Percentiles rank a stretch among this genome's conserved stretches.
phyloP scores from a whole-genome alignment of 2,329 filamentous ascomycete genomes.

The Lasiodiplodia sp. region DNA sequence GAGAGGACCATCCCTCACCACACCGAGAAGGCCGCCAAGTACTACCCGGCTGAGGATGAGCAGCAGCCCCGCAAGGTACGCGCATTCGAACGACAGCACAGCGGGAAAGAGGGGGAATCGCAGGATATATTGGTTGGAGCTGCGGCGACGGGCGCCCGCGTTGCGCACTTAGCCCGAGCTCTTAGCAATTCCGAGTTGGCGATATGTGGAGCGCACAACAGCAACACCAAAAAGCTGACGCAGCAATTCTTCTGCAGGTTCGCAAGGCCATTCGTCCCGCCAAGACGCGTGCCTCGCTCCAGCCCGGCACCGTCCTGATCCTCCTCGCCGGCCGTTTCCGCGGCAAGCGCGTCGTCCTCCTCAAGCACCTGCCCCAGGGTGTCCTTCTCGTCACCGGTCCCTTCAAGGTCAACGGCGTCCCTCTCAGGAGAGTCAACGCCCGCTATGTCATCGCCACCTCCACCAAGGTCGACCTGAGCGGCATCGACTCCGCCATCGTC shows the following conservation, averaged over 20 bases:
- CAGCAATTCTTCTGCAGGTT: constrained; percentile 64
- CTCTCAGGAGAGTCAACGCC: constrained; percentile 90
- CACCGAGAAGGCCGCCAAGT: constrained; percentile 96
- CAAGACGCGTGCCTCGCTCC: constrained; percentile 85
- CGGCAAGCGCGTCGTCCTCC: constrained; percentile 98
- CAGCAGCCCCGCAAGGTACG: constrained; percentile 89
- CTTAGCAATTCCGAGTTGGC: constrained; percentile 3
- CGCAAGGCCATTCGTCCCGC: constrained; percentile 93
- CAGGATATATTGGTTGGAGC: neutral
- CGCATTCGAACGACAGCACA: constrained; percentile 13
- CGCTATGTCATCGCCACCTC: constrained; percentile 93
- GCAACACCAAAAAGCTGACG: constrained; percentile 27
- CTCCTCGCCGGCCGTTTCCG: constrained; percentile 99
- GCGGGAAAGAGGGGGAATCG: constrained; percentile 12
- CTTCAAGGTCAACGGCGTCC: constrained; percentile 99
- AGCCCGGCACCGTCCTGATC: constrained; percentile 96
- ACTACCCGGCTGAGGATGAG: constrained; percentile 97
- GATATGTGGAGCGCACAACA: constrained; percentile 34
- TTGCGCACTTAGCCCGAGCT: constrained; percentile 22
- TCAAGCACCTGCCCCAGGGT: constrained; percentile 97
- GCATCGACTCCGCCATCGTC: constrained; percentile 74
- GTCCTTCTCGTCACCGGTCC: constrained; percentile 98
- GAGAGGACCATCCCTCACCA: constrained; percentile 87
- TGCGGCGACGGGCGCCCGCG: constrained; percentile 7
- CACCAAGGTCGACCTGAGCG: constrained; percentile 81